Evolutionary conservation across 139 green algal species (phyloP), one percentile per base, ranked within the genome.

Genomic region (Astrephomene gubernaculifera): DNA sequence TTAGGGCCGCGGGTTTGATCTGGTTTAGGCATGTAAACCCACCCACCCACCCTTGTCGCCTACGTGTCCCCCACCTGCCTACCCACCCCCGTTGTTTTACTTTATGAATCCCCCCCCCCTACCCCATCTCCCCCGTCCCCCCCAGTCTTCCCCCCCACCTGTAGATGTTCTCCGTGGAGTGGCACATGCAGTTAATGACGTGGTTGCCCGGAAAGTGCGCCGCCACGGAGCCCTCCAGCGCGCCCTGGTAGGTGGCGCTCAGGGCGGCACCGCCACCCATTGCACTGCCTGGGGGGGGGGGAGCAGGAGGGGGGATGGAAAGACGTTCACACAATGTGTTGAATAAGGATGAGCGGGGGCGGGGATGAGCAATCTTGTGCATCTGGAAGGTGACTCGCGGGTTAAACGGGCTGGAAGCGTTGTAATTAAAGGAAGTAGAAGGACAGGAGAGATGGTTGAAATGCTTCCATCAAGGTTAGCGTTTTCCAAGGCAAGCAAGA

Each of bases 101-200:
- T 17, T 17, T 57, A 57, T 17, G 14, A 57, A 57, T 17, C 49
- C 14, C 17, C 49, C 49, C 49, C 17, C 49, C 49, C 49, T 17
- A 17, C 49, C 49, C 14, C 57, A 29, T 65, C 22, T n/a, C 57
- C 57, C 19, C 57, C 57, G 19, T 29, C 19, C 24, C 57, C 57
- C 57, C 57, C 57, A 65, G 19, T 22, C 19, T 22, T n/a, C 14
- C 57, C 38, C 24, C 80, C 1, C 75, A 90, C 85, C 90, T 86
- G 93, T 97, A 97, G 61, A 99, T 89, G 92, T 98, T 98, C 71
- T 99, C 97, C 3, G 95, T 99, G 52, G 93, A 96, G 94, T 99
- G 97, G 90, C 96, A 98, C 97, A 99, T 99, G 97, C 97, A 99
- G 90, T 99, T 98, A 90, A 99, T 99, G 84, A 91, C 88, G 83